phyloP scores from a whole-genome alignment of 345 rosid species.

The Rubroshorea leprosula region DNA sequence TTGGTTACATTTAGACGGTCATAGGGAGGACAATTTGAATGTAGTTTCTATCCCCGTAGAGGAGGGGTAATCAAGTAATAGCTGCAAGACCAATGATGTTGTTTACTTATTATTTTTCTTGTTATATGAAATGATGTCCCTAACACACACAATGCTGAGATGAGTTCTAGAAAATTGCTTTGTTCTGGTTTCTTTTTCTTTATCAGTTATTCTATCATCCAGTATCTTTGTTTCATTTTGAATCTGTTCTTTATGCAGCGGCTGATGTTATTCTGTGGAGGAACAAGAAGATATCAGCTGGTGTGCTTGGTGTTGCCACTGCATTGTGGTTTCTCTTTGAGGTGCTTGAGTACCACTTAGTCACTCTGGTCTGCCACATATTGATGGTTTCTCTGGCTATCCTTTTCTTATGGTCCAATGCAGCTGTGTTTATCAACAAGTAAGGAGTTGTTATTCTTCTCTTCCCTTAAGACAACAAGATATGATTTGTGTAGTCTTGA shows the following conservation, averaged over 20 bases:
- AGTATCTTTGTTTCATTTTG: neutral
- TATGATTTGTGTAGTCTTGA: neutral
- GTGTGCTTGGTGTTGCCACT: conserved; percentile 61
- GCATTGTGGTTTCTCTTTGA: conserved; percentile 78
- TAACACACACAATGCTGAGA: neutral
- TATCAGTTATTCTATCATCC: neutral
- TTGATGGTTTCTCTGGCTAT: conserved; percentile 49
- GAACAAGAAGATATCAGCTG: conserved; percentile 65
- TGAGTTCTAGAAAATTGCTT: neutral
- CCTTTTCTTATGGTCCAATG: conserved; percentile 82
- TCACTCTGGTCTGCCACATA: conserved; percentile 59
- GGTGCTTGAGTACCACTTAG: conserved; percentile 54
- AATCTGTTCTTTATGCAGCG: conserved; percentile 36
- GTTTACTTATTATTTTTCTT: too few relatives aligned
- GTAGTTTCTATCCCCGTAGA: too few relatives aligned
- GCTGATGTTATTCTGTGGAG: conserved; percentile 93
- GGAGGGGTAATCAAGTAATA: too few relatives aligned
- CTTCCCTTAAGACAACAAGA: neutral
- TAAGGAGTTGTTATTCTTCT: conserved; percentile 19
- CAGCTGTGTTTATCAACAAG: conserved; percentile 49
- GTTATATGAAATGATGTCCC: too few relatives aligned
- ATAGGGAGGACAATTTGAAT: too few relatives aligned
- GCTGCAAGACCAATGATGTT: too few relatives aligned
- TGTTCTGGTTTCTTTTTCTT: neutral
- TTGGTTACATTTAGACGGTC: too few relatives aligned